A percentile compares a stretch with the other conserved stretches of the same genome.
These are phyloP conservation scores for Coniophora puteana DNA, from an alignment of 1,284 basidiomycete species.

Conservation along the genomic window DNA sequence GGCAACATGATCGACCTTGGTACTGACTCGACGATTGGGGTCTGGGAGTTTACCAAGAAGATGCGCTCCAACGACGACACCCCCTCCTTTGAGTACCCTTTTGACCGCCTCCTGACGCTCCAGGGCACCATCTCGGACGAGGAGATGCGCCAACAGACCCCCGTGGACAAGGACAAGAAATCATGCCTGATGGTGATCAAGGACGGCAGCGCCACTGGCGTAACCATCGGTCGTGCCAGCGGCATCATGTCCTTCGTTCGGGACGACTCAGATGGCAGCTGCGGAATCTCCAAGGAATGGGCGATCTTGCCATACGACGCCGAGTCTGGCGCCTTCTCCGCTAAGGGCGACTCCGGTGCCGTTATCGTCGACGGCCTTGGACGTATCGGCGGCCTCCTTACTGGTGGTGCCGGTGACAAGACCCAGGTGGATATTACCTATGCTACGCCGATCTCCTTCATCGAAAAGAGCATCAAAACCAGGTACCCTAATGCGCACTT, in stretches of 20 bases:
- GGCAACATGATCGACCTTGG: constrained; percentile 24
- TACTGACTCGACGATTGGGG: constrained; percentile 11
- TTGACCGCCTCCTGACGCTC: constrained; percentile 20
- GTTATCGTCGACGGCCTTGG: constrained; percentile 22
- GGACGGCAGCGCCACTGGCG: constrained; percentile 21
- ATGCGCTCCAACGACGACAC: constrained; percentile 5
- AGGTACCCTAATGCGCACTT: no score
- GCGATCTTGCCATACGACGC: constrained; percentile 21
- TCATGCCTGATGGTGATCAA: constrained; percentile 23
- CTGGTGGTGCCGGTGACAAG: constrained; percentile 23
- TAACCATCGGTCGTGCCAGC: constrained; percentile 26
- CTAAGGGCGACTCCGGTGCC: constrained; percentile 26
- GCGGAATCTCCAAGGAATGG: constrained; percentile 23
- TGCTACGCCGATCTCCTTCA: constrained; percentile 23
- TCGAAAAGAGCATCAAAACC: constrained; percentile 15
- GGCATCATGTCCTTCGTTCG: constrained; percentile 21
- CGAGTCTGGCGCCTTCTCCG: constrained; percentile 25
- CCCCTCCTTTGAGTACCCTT: constrained; percentile 11
- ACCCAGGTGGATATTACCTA: constrained; percentile 27
- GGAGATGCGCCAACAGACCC: constrained; percentile 18
- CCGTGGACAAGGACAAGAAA: constrained; percentile 15
- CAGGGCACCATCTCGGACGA: constrained; percentile 14
- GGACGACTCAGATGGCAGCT: constrained; percentile 8
- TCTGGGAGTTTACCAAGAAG: constrained; percentile 1
- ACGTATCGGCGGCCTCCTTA: constrained; percentile 29